A percentile compares a stretch with the other conserved stretches of the same genome.
Conservation (phyloP, 441 rosid species). For the Populus tomentosa region DNA sequence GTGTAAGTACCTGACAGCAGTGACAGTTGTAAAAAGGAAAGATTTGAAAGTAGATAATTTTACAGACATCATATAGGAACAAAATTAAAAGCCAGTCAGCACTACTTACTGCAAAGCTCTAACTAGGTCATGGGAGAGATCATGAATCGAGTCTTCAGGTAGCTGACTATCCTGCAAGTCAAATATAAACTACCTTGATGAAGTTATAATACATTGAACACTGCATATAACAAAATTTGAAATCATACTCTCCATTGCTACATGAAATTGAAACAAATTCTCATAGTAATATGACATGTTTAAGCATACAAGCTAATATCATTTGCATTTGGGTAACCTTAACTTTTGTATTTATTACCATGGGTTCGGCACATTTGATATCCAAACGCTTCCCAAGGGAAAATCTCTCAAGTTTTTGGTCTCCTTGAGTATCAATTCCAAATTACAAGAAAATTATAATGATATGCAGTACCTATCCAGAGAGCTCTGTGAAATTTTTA, state of each 20-base stretch:
- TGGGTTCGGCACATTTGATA: background rate
- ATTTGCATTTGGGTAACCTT: background rate
- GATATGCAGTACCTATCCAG: background rate
- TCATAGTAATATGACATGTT: background rate
- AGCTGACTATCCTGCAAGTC: slow-evolving; percentile 72
- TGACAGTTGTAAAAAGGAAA: slow-evolving; percentile 7
- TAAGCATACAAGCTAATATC: background rate
- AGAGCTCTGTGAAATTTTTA: background rate
- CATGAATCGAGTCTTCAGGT: slow-evolving; percentile 91
- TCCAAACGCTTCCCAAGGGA: background rate
- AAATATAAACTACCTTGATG: slow-evolving; percentile 9
- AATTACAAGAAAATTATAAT: background rate
- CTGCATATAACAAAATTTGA: background rate
- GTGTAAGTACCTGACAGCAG: slow-evolving; percentile 61
- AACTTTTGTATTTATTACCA: background rate
- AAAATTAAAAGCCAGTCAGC: slow-evolving; percentile 1
- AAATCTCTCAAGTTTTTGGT: background rate
- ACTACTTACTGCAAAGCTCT: slow-evolving; percentile 75
- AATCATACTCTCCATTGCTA: background rate
- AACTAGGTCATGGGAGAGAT: slow-evolving; percentile 71
- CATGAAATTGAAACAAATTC: background rate
- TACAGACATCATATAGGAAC: slow-evolving; percentile 8
- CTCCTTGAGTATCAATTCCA: background rate
- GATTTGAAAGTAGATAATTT: slow-evolving; percentile 14
- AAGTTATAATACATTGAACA: background rate